Base-by-base conservation (phyloP, 2,329 filamentous ascomycete species). In the Colletotrichum sublineola region DNA sequence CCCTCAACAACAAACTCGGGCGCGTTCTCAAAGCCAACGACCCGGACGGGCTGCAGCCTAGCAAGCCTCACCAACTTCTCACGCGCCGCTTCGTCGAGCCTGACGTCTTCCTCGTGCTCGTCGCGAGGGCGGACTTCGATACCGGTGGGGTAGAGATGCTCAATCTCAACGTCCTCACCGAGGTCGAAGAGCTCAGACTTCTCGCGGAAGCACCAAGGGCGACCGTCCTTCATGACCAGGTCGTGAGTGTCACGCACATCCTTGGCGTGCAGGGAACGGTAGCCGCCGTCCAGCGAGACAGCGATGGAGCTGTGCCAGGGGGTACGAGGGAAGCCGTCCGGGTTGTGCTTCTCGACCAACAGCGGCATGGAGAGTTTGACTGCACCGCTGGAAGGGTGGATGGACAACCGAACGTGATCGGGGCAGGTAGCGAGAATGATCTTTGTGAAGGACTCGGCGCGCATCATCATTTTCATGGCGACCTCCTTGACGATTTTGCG, bases 291-390 rank as follows among this genome's bases (percentile, higher is more conserved):
- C 9, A 78, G 73, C 1, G 74, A 80, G 20, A 81, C 79, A 1
- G 79, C 80, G 11, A 81, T 76, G 36, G 75, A 78, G 4, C 78
- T 77, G 73, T 82, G 80, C 81, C 81, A 82, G 2, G 81, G 81
- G 0, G 80, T 75, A 24, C 74, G 74, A 2, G 75, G 73, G 63
- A 78, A 77, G 15, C 68, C 68, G 7, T 74, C 74, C 7, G 71
- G 58, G 58, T 66, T 76, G 72, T 58, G 75, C 67, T 71, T 71
- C 66, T 76, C 74, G 44, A 78, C 78, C 2, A 76, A 36, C 8
- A 76, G 70, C 15, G 65, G 68, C 55, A 76, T 68, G 11, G 75
- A 76, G 1, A 76, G 68, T 63, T 76, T 76, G 67, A 68, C 73
- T 24, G 71, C 71, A 4, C 71, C 73, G 31, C 63, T 68, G 33